Evolutionary conservation across 169 alveolate species (phyloP), one percentile per base, ranked within the genome.

Genomic region (Plasmodium sp.): DNA sequence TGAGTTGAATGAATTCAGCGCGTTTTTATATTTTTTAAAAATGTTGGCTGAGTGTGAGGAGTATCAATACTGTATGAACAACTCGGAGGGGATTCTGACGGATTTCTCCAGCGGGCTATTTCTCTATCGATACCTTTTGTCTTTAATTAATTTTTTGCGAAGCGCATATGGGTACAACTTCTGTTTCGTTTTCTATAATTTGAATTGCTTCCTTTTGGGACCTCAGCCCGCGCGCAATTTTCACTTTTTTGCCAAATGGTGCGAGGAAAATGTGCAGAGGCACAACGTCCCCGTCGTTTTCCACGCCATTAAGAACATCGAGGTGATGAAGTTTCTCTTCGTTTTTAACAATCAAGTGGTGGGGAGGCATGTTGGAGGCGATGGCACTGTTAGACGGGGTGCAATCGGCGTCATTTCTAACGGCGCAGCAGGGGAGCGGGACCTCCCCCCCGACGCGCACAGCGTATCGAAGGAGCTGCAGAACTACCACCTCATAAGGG

Each of bases 1-100:
- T 34, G 43, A 74, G 54, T 51, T 74, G 4, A 85, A 85, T 34
- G 81, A 85, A 14, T 74, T 85, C 22, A 85, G 93, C 79, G 84
- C 93, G 1, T 85, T 48, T 74, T 85, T 85, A 85, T 85, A 85
- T 85, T 85, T 85, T 74, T 48, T 85, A 51, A 85, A 85, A 54
- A 48, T 85, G 39, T 22, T 85, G 16, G 36, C 85, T 14, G 73
- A 85, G 22, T 85, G 80, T 85, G 93, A 85, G 74, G 93, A 85
- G 58, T 39, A 74, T 27, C 36, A 51, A 18, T 85, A 85, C 58
- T 85, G 79, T 85, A 27, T 33, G 36, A 74, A 74, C 31, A 27
- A 75, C 62, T 31, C 93, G 5, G 39, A 74, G 22, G 80, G 80
- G 34, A 74, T 85, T 5, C 31, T 85, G 3, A 31, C 75, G 3